Base-by-base conservation (phyloP, 2,329 filamentous ascomycete genomes). In the Drechslera avenae region DNA sequence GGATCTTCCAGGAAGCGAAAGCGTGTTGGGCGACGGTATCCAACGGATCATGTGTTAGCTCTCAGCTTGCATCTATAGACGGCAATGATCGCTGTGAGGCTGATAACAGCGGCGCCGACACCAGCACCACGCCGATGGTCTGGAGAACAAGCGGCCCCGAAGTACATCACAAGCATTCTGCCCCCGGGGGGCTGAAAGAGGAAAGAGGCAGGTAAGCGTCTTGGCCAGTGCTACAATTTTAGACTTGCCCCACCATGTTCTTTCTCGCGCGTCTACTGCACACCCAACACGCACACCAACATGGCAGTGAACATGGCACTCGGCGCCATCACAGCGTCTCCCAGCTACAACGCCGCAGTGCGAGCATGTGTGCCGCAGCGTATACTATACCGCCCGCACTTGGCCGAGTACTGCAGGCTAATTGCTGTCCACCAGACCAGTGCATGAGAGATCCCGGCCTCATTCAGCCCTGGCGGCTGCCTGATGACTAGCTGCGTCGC, bases 401-500 rank as follows among this genome's bases (percentile, higher is more conserved):
- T 32, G 30, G 16, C 32, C 23, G 44, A 47, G 50, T 46, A 28
- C 34, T 16, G 43, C 36, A 14, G 28, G 50, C 52, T 39, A 43
- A 30, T 37, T 23, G 23, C 33, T 47, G 63, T 60, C 46, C 62
- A 64, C 48, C 57, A 61, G 63, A 66, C 60, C 52, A 46, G 49
- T 48, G 56, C 56, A 51, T 54, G 52, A 56, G 50, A 46, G 39
- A 30, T 17, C 33, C 48, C 43, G 48, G 46, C 59, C 55, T 60
- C 57, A 28, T 28, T 57, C 56, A 58, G 41, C 61, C 60, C 55
- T 56, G 45, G 56, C 59, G 50, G 56, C 58, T 64, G 60, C 62
- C 63, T 66, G 63, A 63, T 63, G 61, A 66, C 62, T 66, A 66
- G 63, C 63, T 60, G 57, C 60, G 58, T 64, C 56, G 54, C 54